Evolutionary conservation across 78 protist species (phyloP).

Genomic region (Dictyostelium intermedium): DNA sequence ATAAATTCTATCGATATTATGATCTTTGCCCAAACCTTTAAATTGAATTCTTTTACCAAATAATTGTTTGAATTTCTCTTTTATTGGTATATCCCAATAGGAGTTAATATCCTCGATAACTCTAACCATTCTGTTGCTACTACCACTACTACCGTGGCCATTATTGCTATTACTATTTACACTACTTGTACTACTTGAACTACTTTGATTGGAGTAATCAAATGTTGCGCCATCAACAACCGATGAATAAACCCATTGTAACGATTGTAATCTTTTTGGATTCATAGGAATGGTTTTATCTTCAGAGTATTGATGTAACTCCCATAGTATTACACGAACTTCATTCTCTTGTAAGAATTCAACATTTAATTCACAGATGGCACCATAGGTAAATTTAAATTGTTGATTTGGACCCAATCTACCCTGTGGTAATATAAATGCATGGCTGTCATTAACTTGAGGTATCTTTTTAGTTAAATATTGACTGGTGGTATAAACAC

Average conservation of each 20-base stretch:
- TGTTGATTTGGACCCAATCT: conserved; percentile 42
- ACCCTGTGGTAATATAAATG: conserved; percentile 57
- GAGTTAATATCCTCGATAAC: background rate
- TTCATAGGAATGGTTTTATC: conserved; percentile 53
- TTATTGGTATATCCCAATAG: conserved; percentile 55
- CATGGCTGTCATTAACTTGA: conserved; percentile 25
- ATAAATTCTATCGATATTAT: conserved; percentile 39
- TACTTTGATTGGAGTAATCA: background rate
- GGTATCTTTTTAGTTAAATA: conserved; percentile 28
- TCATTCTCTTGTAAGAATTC: conserved; percentile 46
- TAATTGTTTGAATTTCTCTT: conserved; percentile 7
- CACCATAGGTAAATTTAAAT: conserved; percentile 18
- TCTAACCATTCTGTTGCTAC: background rate
- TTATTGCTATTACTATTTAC: background rate
- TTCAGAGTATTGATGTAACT: conserved; percentile 12
- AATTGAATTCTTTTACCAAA: conserved; percentile 55
- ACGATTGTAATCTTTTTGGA: conserved; percentile 44
- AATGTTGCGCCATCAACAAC: conserved; percentile 21
- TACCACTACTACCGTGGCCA: background rate
- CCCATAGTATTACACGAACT: conserved; percentile 39
- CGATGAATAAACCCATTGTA: conserved; percentile 24
- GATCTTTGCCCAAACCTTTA: conserved; percentile 52
- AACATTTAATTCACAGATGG: conserved; percentile 34
- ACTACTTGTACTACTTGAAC: background rate
- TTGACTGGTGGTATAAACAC: conserved; percentile 35